Conservation (phyloP, 257 asterid genomes). For the Salvia splendens region DNA sequence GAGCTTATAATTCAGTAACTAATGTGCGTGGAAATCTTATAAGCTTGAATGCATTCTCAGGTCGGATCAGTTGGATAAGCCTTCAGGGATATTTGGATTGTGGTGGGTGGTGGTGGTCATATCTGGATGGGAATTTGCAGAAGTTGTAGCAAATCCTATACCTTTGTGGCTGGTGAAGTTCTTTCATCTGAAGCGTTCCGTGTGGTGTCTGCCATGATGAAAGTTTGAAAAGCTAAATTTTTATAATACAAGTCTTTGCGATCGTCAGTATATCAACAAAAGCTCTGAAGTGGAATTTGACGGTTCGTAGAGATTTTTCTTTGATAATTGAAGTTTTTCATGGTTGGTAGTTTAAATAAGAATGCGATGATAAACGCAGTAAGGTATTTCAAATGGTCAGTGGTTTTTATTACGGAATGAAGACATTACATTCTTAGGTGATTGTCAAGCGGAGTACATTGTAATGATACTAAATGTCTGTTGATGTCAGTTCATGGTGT, state of each 20-base stretch:
- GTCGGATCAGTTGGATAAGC: slow-evolving; percentile 40
- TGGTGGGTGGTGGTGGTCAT: slow-evolving; percentile 39
- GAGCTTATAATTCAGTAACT: no score
- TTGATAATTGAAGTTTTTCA: slow-evolving; percentile 1
- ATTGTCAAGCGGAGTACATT: not conserved
- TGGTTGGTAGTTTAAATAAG: slow-evolving; percentile 32
- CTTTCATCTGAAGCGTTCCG: slow-evolving; percentile 32
- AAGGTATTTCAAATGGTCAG: slow-evolving; percentile 6
- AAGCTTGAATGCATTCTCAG: slow-evolving; percentile 48
- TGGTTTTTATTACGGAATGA: slow-evolving; percentile 7
- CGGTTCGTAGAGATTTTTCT: slow-evolving; percentile 16
- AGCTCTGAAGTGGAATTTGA: slow-evolving; percentile 29
- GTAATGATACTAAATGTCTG: slow-evolving; percentile 13
- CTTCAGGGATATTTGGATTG: slow-evolving; percentile 28
- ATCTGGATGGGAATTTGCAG: slow-evolving; percentile 34
- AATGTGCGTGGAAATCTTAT: slow-evolving; percentile 35
- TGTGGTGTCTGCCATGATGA: slow-evolving; percentile 44
- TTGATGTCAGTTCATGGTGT: not conserved
- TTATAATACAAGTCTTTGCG: slow-evolving; percentile 27
- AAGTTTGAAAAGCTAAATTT: slow-evolving; percentile 39
- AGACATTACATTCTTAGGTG: slow-evolving; percentile 8
- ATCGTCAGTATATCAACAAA: slow-evolving; percentile 23
- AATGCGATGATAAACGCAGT: slow-evolving; percentile 30
- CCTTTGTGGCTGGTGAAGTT: slow-evolving; percentile 44
- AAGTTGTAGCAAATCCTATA: slow-evolving; percentile 39